Base-by-base conservation (phyloP, 768 basidiomycete species). In the Paxillus involutus region DNA sequence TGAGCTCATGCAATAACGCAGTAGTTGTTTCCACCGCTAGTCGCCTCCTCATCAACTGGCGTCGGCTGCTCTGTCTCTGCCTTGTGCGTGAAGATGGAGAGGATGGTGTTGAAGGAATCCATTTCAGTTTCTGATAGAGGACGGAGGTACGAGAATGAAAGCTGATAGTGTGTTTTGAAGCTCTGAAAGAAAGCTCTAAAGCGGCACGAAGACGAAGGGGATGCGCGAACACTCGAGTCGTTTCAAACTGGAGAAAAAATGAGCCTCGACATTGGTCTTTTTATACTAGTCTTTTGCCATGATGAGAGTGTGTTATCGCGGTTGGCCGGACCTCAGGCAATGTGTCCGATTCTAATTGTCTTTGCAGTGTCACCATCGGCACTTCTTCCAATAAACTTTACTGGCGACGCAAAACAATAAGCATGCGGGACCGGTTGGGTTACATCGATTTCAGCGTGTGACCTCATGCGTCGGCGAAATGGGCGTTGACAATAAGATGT, bases 1-100 rank as follows among this genome's bases (percentile, higher is more conserved):
- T 21, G 19, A 33, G 8, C 45, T 66, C 51, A 67, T 55, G 57
- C 53, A 36, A 67, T 41, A n/a, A 68, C 53, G 46, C 65, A 67
- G 45, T 52, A 56, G 14, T 10, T 13, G 49, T 35, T 42, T 11
- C 42, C 42, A 39, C 55, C 54, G n/a, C 32, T 44, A 30, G 32
- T 35, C 3, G 52, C n/a, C 4, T 33, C 45, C 40, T 52, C 44
- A 4, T 65, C 58, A 10, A 58, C 56, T 6, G 63, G 66, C n/a
- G 45, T 43, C 14, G 64, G 56, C 17, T 55, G 13, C 13, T 43
- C 35, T 1, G 21, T 4, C 12, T 65, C 57, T 9, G 51, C 44
- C 4, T 53, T 36, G 42, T n/a, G 44, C 33, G 47, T 36, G 12
- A 68, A 56, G 45, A 61, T 19, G 5, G 63, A 58, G 26, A 59